A percentile compares a stretch with the other conserved stretches of the same genome.
These are phyloP conservation scores for Ophiostoma sp. DNA, from an alignment of 2,329 filamentous ascomycete species.

Conservation along the genomic window DNA sequence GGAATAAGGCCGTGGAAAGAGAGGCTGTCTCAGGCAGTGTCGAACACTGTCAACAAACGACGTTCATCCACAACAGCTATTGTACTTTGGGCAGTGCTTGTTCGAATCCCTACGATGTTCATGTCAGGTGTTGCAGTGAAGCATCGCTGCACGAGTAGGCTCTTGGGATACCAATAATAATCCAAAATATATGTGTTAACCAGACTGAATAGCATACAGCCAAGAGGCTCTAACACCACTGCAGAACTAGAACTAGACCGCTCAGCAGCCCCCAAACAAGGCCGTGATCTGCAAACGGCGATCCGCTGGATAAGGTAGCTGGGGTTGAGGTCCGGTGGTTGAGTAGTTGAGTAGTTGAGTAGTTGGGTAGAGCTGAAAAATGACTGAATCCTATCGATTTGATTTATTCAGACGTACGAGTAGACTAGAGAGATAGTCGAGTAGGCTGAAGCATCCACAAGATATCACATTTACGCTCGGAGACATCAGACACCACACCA, in stretches of 20 bases:
- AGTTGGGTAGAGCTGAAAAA: too few species aligned
- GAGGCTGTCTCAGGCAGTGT: background rate
- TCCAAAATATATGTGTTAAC: too few species aligned
- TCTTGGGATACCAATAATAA: too few species aligned
- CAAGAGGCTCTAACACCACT: background rate
- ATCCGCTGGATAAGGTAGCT: background rate
- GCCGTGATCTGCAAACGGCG: slow-evolving; percentile 11
- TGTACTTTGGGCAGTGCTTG: too few species aligned
- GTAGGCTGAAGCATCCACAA: background rate
- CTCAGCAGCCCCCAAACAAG: slow-evolving; percentile 4
- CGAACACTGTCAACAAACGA: background rate
- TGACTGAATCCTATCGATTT: background rate
- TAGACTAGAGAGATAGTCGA: background rate
- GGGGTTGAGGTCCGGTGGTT: background rate
- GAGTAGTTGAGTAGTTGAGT: too few species aligned
- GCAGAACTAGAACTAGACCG: background rate
- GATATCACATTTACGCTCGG: too few species aligned
- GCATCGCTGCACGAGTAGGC: too few species aligned
- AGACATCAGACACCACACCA: background rate
- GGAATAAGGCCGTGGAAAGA: background rate
- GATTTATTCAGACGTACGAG: too few species aligned
- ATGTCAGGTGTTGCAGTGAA: too few species aligned
- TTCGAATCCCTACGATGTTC: too few species aligned
- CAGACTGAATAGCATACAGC: background rate
- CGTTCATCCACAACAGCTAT: too few species aligned